Evolutionary conservation across 2,329 filamentous ascomycete species (phyloP).

Genomic region (Trichoderma aggressivum): DNA sequence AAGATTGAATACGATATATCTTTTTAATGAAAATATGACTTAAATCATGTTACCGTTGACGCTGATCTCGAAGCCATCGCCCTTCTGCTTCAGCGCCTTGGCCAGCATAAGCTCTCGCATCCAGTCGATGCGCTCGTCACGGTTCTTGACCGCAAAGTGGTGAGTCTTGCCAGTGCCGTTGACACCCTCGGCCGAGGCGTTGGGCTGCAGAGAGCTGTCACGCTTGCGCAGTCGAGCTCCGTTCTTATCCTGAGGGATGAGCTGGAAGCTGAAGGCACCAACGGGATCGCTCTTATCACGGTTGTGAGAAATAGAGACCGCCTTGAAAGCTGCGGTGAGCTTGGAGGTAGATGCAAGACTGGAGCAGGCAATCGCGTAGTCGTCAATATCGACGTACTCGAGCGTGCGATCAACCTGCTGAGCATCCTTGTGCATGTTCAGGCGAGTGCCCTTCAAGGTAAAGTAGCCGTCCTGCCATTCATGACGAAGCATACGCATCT

Average conservation of each 20-base stretch:
- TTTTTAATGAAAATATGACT: background rate
- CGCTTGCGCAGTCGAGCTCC: constrained; percentile 53
- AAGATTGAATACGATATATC: background rate
- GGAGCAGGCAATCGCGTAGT: constrained; percentile 84
- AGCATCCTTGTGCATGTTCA: constrained; percentile 71
- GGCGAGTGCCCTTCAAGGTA: constrained; percentile 71
- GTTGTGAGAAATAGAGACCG: constrained; percentile 60
- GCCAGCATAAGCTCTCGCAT: constrained; percentile 91
- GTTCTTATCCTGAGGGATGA: constrained; percentile 67
- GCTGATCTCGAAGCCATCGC: constrained; percentile 76
- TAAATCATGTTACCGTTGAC: constrained; percentile 77
- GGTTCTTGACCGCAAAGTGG: constrained; percentile 83
- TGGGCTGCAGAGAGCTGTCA: constrained; percentile 44
- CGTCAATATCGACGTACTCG: constrained; percentile 81
- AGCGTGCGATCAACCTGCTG: constrained; percentile 54
- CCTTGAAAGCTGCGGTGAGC: constrained; percentile 82
- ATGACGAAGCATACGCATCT: constrained; percentile 81
- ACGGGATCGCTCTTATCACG: constrained; percentile 55
- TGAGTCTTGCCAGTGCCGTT: constrained; percentile 77
- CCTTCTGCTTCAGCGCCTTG: constrained; percentile 81
- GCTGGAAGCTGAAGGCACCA: constrained; percentile 78
- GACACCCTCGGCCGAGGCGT: constrained; percentile 41
- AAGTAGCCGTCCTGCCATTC: constrained; percentile 95
- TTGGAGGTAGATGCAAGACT: constrained; percentile 72
- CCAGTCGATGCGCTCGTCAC: constrained; percentile 95